Evolutionary conservation across 1,284 basidiomycete genomes (phyloP), one percentile per base, ranked within the genome.

Genomic region (Blastosporella zonata): DNA sequence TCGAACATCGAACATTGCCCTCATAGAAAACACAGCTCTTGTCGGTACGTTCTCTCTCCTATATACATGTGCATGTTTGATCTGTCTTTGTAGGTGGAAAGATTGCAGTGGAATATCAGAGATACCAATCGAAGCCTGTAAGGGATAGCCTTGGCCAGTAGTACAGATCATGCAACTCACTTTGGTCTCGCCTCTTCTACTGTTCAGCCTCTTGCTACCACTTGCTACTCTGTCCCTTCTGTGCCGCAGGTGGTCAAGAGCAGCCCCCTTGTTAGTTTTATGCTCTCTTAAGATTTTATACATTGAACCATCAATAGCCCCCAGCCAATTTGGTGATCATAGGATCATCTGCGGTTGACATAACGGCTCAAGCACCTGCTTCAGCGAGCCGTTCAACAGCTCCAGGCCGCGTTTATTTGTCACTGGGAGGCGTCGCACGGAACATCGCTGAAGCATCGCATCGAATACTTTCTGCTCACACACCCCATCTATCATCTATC

Each of bases 371-470:
- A 54, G 64, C 54, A 37, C 52, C 47, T 17, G 58, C 59, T 18
- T 60, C 66, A 37, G 67, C 68, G 15, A 64, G 58, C 17, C 75
- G 82, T 44, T 90, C 93, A 0, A 99, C 97, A 0, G 77, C 79
- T 6, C 92, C 93, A 0, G 97, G 96, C 7, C 70, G 63, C 2
- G 81, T 98, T 12, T 70, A 71, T 2, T 58, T 95, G 22, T 81
- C 88, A 0, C 72, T 92, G 0, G 97, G 97, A 1, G 97, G 97
- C 10, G 97, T 99, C 2, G 94, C 82, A 0, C 82, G 95, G 20
- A 99, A 99, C 64, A 83, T 99, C 40, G 92, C 95, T 1, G 92
- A 97, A 63, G 91, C 93, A 0, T 80, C 93, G 1, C 81, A 89
- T 58, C 77, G 87, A 18, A 62, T 86, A 6, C 65, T 84, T 23